A percentile compares a stretch with the other conserved stretches of the same genome.
Evolutionary conservation across 1,284 basidiomycete genomes (phyloP).

Genomic region (Cutaneotrichosporon curvatum): DNA sequence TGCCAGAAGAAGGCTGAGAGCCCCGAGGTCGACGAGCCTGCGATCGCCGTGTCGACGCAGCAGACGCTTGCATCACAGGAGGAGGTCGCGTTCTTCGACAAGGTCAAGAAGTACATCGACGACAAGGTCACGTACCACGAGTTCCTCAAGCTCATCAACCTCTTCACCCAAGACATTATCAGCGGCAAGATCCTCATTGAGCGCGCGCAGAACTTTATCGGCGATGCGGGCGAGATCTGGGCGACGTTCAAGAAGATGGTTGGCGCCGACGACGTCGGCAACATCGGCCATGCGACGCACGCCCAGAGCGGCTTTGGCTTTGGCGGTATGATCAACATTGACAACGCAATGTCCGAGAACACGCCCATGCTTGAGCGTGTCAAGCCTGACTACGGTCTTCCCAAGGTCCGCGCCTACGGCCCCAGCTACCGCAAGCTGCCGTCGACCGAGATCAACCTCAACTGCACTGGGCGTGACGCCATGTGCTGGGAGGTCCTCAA

Average conservation of each 20-base stretch:
- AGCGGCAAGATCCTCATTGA: slow-evolving; percentile 76
- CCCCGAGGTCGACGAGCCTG: slow-evolving; percentile 31
- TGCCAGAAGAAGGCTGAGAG: slow-evolving; percentile 31
- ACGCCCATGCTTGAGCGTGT: slow-evolving; percentile 57
- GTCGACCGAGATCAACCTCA: slow-evolving; percentile 73
- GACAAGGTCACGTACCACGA: slow-evolving; percentile 88
- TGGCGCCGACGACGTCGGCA: slow-evolving; percentile 65
- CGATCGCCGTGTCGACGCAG: slow-evolving; percentile 16
- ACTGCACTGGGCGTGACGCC: slow-evolving; percentile 90
- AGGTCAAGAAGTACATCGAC: slow-evolving; percentile 74
- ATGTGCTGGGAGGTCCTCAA: slow-evolving; percentile 96
- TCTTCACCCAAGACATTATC: slow-evolving; percentile 91
- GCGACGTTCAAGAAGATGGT: slow-evolving; percentile 80
- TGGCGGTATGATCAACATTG: slow-evolving; percentile 47
- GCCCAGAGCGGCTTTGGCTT: slow-evolving; percentile 51
- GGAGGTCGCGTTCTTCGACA: slow-evolving; percentile 89
- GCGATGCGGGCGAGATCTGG: slow-evolving; percentile 67
- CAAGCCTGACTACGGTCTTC: slow-evolving; percentile 50
- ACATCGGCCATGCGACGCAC: slow-evolving; percentile 62
- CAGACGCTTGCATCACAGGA: slow-evolving; percentile 60
- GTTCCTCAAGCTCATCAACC: slow-evolving; percentile 89
- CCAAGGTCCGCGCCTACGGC: slow-evolving; percentile 53
- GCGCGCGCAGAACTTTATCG: slow-evolving; percentile 69
- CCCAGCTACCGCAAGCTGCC: slow-evolving; percentile 91
- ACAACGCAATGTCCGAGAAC: slow-evolving; percentile 50